These are phyloP conservation scores for Apiospora rasikravindrae DNA, from an alignment of 2,329 filamentous ascomycete genomes.

Conservation along the genomic window DNA sequence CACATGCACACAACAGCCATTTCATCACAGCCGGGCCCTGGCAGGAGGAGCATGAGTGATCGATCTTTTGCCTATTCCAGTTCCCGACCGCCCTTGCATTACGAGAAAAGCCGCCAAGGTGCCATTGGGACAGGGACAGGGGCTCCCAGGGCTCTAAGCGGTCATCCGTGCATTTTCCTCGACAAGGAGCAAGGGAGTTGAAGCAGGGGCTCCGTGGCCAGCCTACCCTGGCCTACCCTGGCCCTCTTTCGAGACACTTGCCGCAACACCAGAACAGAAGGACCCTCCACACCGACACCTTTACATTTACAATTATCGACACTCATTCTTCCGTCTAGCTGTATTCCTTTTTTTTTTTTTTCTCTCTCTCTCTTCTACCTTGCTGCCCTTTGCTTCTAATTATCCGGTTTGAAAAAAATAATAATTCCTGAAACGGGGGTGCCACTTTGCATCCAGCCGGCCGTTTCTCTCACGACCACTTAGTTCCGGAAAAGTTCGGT, in stretches of 20 bases:
- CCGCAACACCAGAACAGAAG: conserved; percentile 23
- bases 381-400: neutral
- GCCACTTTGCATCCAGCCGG: neutral
- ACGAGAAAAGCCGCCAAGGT: conserved; percentile 18
- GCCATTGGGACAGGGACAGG: conserved; percentile 9
- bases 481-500: neutral
- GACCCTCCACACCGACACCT: conserved; percentile 19
- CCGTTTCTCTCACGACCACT: neutral
- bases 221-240: conserved; percentile 17
- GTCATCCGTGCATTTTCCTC: conserved; percentile 3
- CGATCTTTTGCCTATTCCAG: conserved; percentile 15
- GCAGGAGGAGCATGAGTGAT: neutral
- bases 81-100: conserved; percentile 9
- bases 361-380: neutral
- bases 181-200: conserved; percentile 7
- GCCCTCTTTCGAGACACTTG: conserved; percentile 24
- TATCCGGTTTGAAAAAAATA: neutral
- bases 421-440: conserved; percentile 8
- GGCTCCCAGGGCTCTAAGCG: conserved; percentile 3
- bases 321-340: neutral
- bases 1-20: neutral
- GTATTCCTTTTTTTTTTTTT: neutral
- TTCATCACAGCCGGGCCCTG: neutral
- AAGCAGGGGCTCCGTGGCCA: conserved; percentile 12
- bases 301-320: conserved; percentile 17